Conservation (phyloP, 2,329 filamentous ascomycete genomes). For the Fusarium equiseti region DNA sequence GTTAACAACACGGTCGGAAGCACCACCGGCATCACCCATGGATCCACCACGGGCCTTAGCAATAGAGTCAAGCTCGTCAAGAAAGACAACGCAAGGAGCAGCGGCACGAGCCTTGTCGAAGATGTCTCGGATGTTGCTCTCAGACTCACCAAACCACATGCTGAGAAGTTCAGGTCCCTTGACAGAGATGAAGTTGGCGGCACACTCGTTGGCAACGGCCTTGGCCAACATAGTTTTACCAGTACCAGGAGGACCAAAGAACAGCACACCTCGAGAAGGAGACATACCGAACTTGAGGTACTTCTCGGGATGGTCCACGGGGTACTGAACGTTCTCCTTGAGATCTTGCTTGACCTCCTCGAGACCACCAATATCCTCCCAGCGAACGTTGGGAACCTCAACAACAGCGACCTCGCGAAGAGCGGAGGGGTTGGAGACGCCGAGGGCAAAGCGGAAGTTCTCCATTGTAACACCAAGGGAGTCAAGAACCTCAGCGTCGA, state of each 20-base stretch:
- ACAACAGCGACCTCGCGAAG: conserved; percentile 99
- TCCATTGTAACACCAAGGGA: conserved; percentile 99
- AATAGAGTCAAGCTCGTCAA: conserved; percentile 98
- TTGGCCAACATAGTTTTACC: conserved; percentile 99
- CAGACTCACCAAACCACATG: conserved; percentile 99
- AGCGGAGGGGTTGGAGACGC: conserved; percentile 97
- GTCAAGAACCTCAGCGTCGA: conserved; percentile 97
- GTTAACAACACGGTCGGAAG: conserved; percentile 99
- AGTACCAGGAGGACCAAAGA: conserved; percentile 99
- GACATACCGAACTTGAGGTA: conserved; percentile 99
- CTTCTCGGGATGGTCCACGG: conserved; percentile 98
- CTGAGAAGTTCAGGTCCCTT: conserved; percentile 98
- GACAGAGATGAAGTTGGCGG: conserved; percentile 99
- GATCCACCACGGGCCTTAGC: conserved; percentile 99
- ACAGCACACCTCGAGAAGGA: conserved; percentile 96
- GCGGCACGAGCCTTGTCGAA: conserved; percentile 99
- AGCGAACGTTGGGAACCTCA: conserved; percentile 98
- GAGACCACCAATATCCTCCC: conserved; percentile 99
- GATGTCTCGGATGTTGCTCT: conserved; percentile 99
- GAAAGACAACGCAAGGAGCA: conserved; percentile 97
- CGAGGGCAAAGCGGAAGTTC: conserved; percentile 99
- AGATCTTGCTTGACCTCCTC: conserved; percentile 99
- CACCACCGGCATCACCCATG: conserved; percentile 94
- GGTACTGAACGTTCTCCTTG: conserved; percentile 98
- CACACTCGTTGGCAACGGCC: conserved; percentile 98